Evolutionary conservation across 2,329 filamentous ascomycete genomes (phyloP), one percentile per base, ranked within the genome.

Genomic region (Fusarium multiceps): DNA sequence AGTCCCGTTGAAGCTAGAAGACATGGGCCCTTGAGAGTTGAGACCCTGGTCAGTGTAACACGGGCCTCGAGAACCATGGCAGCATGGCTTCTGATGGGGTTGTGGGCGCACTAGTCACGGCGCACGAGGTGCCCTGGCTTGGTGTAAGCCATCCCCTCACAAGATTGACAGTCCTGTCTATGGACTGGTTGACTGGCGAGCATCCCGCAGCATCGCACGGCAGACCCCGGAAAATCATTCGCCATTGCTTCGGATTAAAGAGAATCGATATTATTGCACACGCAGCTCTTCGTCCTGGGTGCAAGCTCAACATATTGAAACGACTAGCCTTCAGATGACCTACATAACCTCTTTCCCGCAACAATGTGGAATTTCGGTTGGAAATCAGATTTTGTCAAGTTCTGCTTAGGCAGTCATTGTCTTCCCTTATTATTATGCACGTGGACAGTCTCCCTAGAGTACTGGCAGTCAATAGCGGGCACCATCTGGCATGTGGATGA

Each of bases 91-190:
- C 49, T 49, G 54, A 72, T 65, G 61, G 72, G 55, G 51, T 66
- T 27, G 66, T 68, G 56, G 55, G 63, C 42, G 51, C 71, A 57
- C 72, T 75, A 75, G 71, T 72, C 51, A 66, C 65, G 65, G 64
- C 63, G 75, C 76, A 77, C 76, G 76, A 77, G 76, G 76, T 71
- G 66, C 73, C 76, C 76, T 70, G 73, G 76, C 69, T 71, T 63
- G 54, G 66, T 68, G 50, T 60, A 73, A 70, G 69, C 74, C 67
- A 71, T 49, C 73, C 63, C 60, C 61, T 68, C 64, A 69, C 65
- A 63, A 46, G 40, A 64, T 62, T 62, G 55, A 27, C 61, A 65
- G 66, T 71, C 63, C 61, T 63, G 61, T 62, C 51, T 61, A 50
- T 62, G 53, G 48, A 53, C 59, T 66, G 51, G 57, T 20, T 42